Base-by-base conservation (phyloP, 805 yeast species). In the Ogataea salicorniae region DNA sequence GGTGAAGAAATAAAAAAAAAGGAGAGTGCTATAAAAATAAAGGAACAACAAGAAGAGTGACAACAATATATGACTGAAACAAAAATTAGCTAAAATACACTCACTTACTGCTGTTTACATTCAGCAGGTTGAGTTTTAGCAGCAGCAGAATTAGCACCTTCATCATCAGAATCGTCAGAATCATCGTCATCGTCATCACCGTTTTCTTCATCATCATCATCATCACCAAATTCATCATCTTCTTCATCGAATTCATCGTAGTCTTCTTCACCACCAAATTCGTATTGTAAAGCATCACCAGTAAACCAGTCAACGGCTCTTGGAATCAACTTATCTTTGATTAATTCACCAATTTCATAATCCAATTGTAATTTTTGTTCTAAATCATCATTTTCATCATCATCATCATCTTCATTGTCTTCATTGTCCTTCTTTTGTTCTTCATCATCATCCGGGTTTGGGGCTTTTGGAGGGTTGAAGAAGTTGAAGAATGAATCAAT, bases 251-350 rank as follows among this genome's bases (percentile, higher is more conserved):
- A 80, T 16, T 78, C 87, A 9, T 76, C 89, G 14, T 78, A 80
- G 20, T 74, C 79, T 37, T 71, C 83, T 16, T 76, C 87, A 34
- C 57, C 62, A 34, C 58, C 68, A 44, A 73, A 80, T 55, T 79
- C 84, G 63, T 79, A 87, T 48, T 87, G 95, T 49, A 92, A 77
- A 22, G 99, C 99, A 55, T 89, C 89, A 42, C 99, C 99, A 9
- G 99, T 92, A 68, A 90, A 94, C 98, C 99, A 94, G 67, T 92
- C 98, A 60, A 94, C 79, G 45, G 98, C 98, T 64, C 97, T 83
- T 53, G 98, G 97, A 53, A 94, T 84, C 64, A 94, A 78, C 68
- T 94, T 87, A 68, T 94, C 98, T 74, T 94, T 94, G 66, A 94
- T 80, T 62, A 91, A 91, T 70, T 94, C 99, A 53, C 98, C 99